A percentile compares a stretch with the other conserved stretches of the same genome.
These are phyloP conservation scores for Cyphellophora europaea DNA, from an alignment of 2,329 filamentous ascomycete species.

Conservation along the genomic window DNA sequence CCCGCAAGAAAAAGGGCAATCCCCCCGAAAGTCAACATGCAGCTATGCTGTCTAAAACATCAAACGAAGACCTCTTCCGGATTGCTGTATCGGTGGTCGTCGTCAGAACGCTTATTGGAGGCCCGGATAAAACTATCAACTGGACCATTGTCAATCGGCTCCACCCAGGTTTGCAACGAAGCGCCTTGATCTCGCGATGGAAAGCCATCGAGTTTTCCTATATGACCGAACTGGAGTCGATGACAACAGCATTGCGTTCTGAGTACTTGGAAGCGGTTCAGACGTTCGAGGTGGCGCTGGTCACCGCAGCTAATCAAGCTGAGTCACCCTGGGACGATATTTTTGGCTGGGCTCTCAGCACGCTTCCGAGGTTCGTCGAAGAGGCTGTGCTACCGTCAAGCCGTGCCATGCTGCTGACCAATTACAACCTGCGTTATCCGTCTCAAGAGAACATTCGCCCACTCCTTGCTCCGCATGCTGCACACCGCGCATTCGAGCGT, in stretches of 20 bases:
- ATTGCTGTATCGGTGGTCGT: constrained; percentile 34
- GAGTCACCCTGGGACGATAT: constrained; percentile 37
- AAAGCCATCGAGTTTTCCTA: constrained; percentile 27
- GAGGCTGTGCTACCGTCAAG: constrained; percentile 35
- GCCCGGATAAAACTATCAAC: constrained; percentile 32
- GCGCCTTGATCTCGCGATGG: constrained; percentile 30
- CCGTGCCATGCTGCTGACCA: constrained; percentile 29
- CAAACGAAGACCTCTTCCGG: constrained; percentile 19
- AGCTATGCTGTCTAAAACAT: neutral
- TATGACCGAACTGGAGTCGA: constrained; percentile 30
- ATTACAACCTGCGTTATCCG: constrained; percentile 32
- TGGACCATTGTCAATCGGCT: constrained; percentile 33
- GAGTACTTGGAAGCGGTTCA: constrained; percentile 36
- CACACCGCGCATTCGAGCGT: neutral
- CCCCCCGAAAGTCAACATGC: neutral
- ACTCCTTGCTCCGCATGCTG: neutral
- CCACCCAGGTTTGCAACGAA: constrained; percentile 30
- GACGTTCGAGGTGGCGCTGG: constrained; percentile 29
- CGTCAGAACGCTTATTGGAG: constrained; percentile 35
- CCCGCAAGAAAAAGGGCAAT: neutral
- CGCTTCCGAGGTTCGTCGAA: constrained; percentile 29
- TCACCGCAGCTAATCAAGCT: constrained; percentile 34
- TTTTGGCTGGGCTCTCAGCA: constrained; percentile 35
- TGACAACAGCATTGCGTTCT: constrained; percentile 38
- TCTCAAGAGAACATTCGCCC: neutral